Base-by-base conservation (phyloP, 2,329 filamentous ascomycete species). In the Epichloe sp. region DNA sequence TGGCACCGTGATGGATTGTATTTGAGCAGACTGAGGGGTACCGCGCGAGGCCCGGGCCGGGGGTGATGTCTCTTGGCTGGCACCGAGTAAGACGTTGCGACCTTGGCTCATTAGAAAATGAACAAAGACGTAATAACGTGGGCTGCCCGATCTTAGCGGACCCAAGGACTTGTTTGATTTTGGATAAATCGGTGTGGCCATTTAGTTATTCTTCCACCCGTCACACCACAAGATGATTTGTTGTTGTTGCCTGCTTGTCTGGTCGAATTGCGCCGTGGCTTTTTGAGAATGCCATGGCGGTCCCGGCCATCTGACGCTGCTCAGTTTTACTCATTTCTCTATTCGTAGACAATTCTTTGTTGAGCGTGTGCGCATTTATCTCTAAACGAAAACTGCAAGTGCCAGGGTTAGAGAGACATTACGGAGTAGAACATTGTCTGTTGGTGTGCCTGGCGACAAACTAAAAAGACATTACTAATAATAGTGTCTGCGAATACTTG, bases 21-120 rank as follows among this genome's bases (percentile, higher is more conserved):
- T 68, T 62, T 65, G 56, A 64, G 63, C 65, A 64, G 64, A 68
- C 64, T 67, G 66, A 68, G 66, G 66, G 66, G 66, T 68, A 67
- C 62, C 41, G 40, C 35, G 44, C 40, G n/a, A 38, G 35, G 35
- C 21, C 42, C 23, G 21, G 48, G 35, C 44, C 43, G 49, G 44
- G 43, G 49, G 26, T 23, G 37, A 41, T 40, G 17, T 40, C 26
- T 15, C 47, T 51, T 37, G 37, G 49, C 44, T 43, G 58, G 26
- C 26, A 26, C 26, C 0, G 26, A 26, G 59, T 59, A 58, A 57
- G 54, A 54, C 55, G 56, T 56, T 60, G 61, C 34, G 17, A 51
- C 43, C 35, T 34, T 46, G 42, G 8, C 41, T 43, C 40, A 40
- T 46, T 41, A 6, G 12, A 34, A 46, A 34, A 31, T n/a, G 47